phyloP scores from a whole-genome alignment of 176 grass and related monocot genomes.

The Avena sativa region DNA sequence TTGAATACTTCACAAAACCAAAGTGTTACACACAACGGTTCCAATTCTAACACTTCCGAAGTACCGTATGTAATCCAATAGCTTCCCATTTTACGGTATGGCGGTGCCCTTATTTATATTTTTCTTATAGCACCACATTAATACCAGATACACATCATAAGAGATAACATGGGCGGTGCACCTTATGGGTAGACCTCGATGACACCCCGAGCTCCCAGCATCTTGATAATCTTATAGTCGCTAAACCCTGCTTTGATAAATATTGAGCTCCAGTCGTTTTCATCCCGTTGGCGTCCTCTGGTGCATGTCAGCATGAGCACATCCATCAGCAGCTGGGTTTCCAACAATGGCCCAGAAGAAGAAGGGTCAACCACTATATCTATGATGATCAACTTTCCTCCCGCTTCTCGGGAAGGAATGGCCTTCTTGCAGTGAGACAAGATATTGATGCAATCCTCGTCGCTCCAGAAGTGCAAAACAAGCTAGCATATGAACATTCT shows the following conservation, averaged over 20 bases:
- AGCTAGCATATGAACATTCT: not conserved
- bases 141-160: not conserved
- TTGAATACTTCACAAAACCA: not conserved
- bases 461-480: conserved; percentile 12
- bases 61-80: not conserved
- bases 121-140: not conserved
- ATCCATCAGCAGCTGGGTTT: conserved; percentile 38
- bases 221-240: conserved; percentile 32
- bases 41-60: not conserved
- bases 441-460: not conserved
- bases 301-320: conserved; percentile 35
- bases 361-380: conserved; percentile 16
- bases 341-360: not conserved
- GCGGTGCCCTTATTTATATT: not conserved
- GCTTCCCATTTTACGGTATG: not conserved
- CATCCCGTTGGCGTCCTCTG: conserved; percentile 38
- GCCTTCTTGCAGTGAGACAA: conserved; percentile 1
- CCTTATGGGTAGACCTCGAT: conserved; percentile 26
- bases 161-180: not conserved
- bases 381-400: conserved; percentile 10
- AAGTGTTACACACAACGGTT: not conserved
- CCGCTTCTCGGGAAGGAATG: not conserved
- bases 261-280: conserved; percentile 32
- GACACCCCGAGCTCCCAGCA: not conserved
- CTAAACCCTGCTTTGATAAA: conserved; percentile 43